These are phyloP conservation scores for Xylaria multiplex DNA, from an alignment of 2,329 filamentous ascomycete genomes.

Conservation along the genomic window DNA sequence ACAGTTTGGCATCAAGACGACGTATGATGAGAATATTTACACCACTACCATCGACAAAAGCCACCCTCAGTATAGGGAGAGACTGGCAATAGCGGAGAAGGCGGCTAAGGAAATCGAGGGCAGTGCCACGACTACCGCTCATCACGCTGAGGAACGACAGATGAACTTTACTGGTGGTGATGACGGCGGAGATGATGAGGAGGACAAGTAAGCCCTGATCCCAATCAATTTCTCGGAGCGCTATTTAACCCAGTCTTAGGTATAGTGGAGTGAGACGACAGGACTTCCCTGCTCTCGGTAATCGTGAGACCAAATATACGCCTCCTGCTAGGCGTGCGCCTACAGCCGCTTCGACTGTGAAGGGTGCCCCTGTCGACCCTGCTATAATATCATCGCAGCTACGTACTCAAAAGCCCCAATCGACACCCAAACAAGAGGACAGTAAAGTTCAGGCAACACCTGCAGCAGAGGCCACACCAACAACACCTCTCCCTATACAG, in stretches of 20 bases:
- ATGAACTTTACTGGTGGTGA: constrained; percentile 71
- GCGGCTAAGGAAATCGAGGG: constrained; percentile 91
- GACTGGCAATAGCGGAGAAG: constrained; percentile 79
- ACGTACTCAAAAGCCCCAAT: constrained; percentile 58
- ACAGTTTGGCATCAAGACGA: constrained; percentile 86
- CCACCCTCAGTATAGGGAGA: constrained; percentile 82
- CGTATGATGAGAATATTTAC: constrained; percentile 94
- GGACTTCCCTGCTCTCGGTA: constrained; percentile 70
- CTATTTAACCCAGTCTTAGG: constrained; percentile 54
- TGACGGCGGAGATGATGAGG: constrained; percentile 81
- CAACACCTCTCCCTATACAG: constrained; percentile 43
- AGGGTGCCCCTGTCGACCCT: constrained; percentile 82
- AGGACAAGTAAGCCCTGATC: constrained; percentile 77
- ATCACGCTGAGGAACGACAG: constrained; percentile 90
- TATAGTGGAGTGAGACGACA: constrained; percentile 91
- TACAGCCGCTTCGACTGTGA: constrained; percentile 75
- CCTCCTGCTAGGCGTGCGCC: constrained; percentile 88
- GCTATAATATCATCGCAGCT: constrained; percentile 92
- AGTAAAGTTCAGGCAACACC: constrained; percentile 43
- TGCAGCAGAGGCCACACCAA: constrained; percentile 43
- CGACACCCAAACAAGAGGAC: constrained; percentile 52
- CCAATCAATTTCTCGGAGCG: not conserved
- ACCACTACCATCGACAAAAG: constrained; percentile 89
- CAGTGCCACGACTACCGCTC: constrained; percentile 76
- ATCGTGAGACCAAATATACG: constrained; percentile 78